Evolutionary conservation across 441 rosid genomes (phyloP), one percentile per base, ranked within the genome.

Genomic region (Pelargonium hybrid): DNA sequence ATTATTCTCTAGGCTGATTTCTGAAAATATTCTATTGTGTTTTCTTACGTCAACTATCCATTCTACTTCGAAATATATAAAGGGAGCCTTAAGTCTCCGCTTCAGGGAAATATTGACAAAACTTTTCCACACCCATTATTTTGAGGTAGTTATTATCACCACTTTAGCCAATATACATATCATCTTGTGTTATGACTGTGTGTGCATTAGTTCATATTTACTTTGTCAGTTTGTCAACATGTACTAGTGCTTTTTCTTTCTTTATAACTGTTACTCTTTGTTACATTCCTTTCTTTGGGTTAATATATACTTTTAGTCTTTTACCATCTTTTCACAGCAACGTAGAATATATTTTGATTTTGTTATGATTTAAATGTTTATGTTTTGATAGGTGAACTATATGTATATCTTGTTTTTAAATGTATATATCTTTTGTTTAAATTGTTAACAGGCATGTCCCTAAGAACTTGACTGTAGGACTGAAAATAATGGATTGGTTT

Each of bases 61-160:
- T 80, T 75, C 99, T 69, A 90, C 97, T 67, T 89, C 97, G 10
- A 95, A 88, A 84, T 95, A 85, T 76, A 84, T 95, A 70, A 92
- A 96, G 1, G 99, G 98, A 75, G 84, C 90, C 37, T 84, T 95
- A 79, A 91, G 96, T 78, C 82, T 95, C 72, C 86, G 84, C 67
- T 92, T 95, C 86, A 89, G 99, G 68, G 88, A 89, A 79, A 91
- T 91, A 82, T 76, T 95, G 90, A 95, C 98, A 14, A 90, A 84
- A 74, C 88, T 86, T 77, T 88, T 95, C 83, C 99, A 95, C 82
- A 76, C 84, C 9, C 87, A 86, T 82, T 95, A 95, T 79, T 95
- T 95, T 59, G 90, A 92, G 99, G 99, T 95, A 82, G 59, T 57
- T 13, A 7, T 67, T 69, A 48, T 68, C 18, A 37, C 17, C 43